Base-by-base conservation (phyloP, 1,284 basidiomycete genomes). In the Malassezia dermatis region DNA sequence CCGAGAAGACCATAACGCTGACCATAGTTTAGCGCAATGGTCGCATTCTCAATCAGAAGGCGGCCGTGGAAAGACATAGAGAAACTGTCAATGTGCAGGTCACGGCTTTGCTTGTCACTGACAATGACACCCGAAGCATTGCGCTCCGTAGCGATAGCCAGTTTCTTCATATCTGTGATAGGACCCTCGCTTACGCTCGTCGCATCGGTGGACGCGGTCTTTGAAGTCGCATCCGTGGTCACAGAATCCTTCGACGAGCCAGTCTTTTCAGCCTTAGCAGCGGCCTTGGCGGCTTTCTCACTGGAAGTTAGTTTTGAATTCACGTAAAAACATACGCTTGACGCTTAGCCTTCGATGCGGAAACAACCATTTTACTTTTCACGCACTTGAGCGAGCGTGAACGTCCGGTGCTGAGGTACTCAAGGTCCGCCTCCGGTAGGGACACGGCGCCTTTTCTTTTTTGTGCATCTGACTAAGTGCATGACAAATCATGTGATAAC, bases 61-160 rank as follows among this genome's bases (percentile, higher is more conserved):
- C 93, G 83, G 34, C 93, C 93, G 75, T 98, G 93, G 83, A 96
- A 98, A 3, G 90, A 95, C 53, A 98, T 83, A 4, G 90, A 94
- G 77, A 85, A 98, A 48, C 85, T 82, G 75, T 95, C 89, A 67
- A 98, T 93, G 79, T 96, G 95, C 81, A 98, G 86, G 79, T 98
- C 93, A 61, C 93, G 85, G 54, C 84, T 82, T 77, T 95, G 90
- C 53, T 81, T 77, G 78, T 98, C 94, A 43, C 89, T 95, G 45
- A 88, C 85, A 37, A 98, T 81, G 19, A 95, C 91, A 71, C 94
- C 93, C 27, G 70, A 68, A 19, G 70, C 69, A 45, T 70, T 74
- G 19, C 70, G 61, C 53, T 74, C 70, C 30, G 70, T 74, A 28
- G 70, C 67, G 34, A 74, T 46, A 34, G 61, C 64, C 26, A 74